These are phyloP conservation scores for Apiotrichum laibachii DNA, from an alignment of 1,284 basidiomycete species.

Conservation along the genomic window DNA sequence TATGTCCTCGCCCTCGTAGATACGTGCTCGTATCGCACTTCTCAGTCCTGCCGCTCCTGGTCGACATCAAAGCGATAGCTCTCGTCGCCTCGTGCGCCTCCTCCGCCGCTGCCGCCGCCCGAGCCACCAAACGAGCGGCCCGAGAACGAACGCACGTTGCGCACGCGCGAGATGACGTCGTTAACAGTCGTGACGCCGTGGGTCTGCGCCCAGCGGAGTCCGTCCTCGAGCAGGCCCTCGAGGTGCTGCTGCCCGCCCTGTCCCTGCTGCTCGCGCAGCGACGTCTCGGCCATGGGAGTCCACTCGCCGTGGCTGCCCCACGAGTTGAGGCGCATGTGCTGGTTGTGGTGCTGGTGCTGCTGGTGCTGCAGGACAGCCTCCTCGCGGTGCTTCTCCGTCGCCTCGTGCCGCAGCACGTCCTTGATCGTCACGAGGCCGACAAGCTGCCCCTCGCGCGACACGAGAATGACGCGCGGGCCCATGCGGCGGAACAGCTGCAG, in stretches of 20 bases:
- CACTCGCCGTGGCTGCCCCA: conserved; percentile 9
- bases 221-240: conserved; percentile 20
- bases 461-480: conserved; percentile 92
- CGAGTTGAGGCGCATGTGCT: not conserved
- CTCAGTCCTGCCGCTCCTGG: not conserved
- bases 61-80: not conserved
- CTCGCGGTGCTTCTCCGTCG: conserved; percentile 45
- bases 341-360: not conserved
- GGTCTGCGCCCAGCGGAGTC: conserved; percentile 20
- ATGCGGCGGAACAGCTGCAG: conserved; percentile 94
- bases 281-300: not conserved
- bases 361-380: not conserved
- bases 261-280: too few relatives aligned
- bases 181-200: conserved; percentile 19
- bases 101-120: too few relatives aligned
- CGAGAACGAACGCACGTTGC: not conserved
- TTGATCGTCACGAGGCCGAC: conserved; percentile 91
- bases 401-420: conserved; percentile 84
- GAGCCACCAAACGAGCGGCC: too few relatives aligned
- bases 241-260: conserved; percentile 1
- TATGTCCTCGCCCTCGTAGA: too few relatives aligned
- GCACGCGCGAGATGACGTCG: conserved; percentile 19
- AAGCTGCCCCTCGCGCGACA: conserved; percentile 77
- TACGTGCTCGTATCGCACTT: too few relatives aligned
- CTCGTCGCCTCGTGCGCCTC: not conserved